These are phyloP conservation scores for Alternaria alternata DNA, from an alignment of 2,329 filamentous ascomycete genomes.

Conservation along the genomic window DNA sequence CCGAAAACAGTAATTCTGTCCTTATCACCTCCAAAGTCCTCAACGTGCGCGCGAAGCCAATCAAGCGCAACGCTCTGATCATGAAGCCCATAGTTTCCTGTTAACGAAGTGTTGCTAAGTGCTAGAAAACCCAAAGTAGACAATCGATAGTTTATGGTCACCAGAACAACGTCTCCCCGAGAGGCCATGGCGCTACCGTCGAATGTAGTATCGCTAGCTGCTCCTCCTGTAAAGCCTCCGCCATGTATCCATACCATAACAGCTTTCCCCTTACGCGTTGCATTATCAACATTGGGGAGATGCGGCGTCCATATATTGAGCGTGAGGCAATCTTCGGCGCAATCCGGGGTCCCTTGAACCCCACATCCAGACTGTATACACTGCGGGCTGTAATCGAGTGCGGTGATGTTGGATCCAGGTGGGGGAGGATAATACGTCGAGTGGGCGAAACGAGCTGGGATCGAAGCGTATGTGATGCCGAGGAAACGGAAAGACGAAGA, in stretches of 20 bases:
- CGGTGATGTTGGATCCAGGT: constrained; percentile 45
- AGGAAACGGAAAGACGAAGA: constrained; percentile 59
- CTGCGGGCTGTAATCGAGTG: constrained; percentile 43
- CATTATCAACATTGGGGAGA: constrained; percentile 40
- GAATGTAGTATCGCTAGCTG: constrained; percentile 55
- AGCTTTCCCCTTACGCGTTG: constrained; percentile 46
- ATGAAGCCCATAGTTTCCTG: constrained; percentile 59
- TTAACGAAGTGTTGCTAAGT: constrained; percentile 53
- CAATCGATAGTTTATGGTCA: constrained; percentile 56
- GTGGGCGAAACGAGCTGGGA: constrained; percentile 58
- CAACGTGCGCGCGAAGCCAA: constrained; percentile 57
- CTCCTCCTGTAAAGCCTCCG: constrained; percentile 54
- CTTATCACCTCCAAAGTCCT: constrained; percentile 48
- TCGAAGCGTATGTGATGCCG: constrained; percentile 58
- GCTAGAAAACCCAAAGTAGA: constrained; percentile 48
- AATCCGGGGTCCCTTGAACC: constrained; percentile 18
- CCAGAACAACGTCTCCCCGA: constrained; percentile 56
- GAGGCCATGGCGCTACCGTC: constrained; percentile 58
- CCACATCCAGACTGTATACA: constrained; percentile 53
- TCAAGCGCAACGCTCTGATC: constrained; percentile 61
- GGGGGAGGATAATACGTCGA: constrained; percentile 49
- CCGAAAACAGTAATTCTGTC: constrained; percentile 49
- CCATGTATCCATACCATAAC: constrained; percentile 60
- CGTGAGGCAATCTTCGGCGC: constrained; percentile 58
- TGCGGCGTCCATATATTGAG: constrained; percentile 52